Conservation (phyloP, 176 grass and related monocot genomes). For the Eragrostis nindensis region DNA sequence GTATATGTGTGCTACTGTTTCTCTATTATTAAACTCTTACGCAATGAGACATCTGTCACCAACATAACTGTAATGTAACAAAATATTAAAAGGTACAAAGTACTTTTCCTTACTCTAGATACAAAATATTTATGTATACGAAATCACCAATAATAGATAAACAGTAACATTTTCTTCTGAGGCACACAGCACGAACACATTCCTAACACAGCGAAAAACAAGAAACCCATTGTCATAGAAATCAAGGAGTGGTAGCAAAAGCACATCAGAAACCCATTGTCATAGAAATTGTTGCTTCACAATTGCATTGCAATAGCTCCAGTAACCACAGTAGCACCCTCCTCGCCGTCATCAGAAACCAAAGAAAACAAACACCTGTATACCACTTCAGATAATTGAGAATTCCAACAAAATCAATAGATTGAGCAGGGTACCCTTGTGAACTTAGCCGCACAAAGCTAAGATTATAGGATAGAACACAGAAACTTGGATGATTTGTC, state of each 20-base stretch:
- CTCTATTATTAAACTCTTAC: constrained; percentile 5
- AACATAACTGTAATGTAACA: background rate
- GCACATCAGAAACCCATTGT: constrained; percentile 5
- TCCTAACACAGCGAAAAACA: background rate
- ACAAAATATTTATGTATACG: background rate
- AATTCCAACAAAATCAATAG: constrained; percentile 11
- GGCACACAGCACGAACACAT: background rate
- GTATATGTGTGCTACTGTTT: background rate
- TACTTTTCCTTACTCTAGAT: background rate
- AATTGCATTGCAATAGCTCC: constrained; percentile 9
- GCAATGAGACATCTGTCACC: background rate
- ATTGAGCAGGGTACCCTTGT: background rate
- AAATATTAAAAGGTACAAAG: background rate
- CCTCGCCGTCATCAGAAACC: background rate
- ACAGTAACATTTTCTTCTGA: constrained; percentile 7
- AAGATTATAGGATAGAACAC: background rate
- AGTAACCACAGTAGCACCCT: background rate
- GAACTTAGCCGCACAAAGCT: constrained; percentile 9
- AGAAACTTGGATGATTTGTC: background rate
- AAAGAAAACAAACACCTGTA: background rate
- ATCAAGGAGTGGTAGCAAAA: background rate
- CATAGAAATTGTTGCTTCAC: background rate
- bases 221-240: background rate
- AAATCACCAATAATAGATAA: constrained; percentile 8
- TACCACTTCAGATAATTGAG: constrained; percentile 5